Conservation (phyloP, 495 filamentous ascomycete genomes). For the Achaetomiella virescens region DNA sequence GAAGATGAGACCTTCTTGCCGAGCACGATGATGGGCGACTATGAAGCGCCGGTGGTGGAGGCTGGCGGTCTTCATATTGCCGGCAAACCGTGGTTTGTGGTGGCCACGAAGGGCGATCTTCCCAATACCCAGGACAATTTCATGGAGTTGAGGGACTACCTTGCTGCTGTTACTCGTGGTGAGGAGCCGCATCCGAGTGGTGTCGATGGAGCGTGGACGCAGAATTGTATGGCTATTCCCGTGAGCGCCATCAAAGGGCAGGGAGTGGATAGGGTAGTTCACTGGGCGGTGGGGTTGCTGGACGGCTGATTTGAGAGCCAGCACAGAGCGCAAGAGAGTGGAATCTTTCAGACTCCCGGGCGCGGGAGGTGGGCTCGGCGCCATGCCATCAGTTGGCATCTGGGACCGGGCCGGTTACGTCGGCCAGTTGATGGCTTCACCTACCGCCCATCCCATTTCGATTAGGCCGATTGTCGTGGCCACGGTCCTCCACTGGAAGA, state of each 20-base stretch:
- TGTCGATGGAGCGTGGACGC: slow-evolving; percentile 59
- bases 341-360: too few species aligned
- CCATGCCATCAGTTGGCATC: too few species aligned
- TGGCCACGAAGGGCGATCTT: slow-evolving; percentile 91
- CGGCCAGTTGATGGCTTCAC: too few species aligned
- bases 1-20: slow-evolving; percentile 20
- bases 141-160: slow-evolving; percentile 57
- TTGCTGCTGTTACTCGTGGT: slow-evolving; percentile 54
- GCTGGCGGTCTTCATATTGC: slow-evolving; percentile 57
- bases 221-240: slow-evolving; percentile 63
- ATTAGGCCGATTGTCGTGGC: too few species aligned
- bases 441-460: too few species aligned
- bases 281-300: slow-evolving; percentile 69
- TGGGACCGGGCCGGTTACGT: too few species aligned
- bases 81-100: slow-evolving; percentile 92
- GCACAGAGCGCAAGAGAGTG: too few species aligned
- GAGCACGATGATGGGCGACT: slow-evolving; percentile 32
- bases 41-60: slow-evolving; percentile 21
- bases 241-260: slow-evolving; percentile 83
- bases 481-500: too few species aligned
- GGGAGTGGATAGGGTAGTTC: slow-evolving; percentile 71
- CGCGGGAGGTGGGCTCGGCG: too few species aligned
- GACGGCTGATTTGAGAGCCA: slow-evolving; percentile 34
- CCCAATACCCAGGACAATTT: slow-evolving; percentile 74
- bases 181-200: slow-evolving; percentile 63